These are phyloP conservation scores for Viridothelium virens DNA, from an alignment of 495 filamentous ascomycete genomes.

Conservation along the genomic window DNA sequence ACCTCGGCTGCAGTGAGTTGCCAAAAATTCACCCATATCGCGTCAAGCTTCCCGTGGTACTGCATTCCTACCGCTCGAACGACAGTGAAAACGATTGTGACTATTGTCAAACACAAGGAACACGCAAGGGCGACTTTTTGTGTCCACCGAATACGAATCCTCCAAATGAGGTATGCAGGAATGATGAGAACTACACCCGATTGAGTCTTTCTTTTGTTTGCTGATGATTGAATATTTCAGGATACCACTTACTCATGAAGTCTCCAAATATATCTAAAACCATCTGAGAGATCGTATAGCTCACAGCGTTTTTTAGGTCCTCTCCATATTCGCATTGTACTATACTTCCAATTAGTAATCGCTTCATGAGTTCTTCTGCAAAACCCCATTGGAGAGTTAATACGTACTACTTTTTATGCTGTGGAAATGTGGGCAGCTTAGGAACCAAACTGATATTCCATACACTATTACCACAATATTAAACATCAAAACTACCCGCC, in stretches of 20 bases:
- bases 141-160: background rate
- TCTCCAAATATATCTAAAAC: constrained; percentile 1
- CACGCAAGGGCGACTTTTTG: background rate
- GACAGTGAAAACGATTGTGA: background rate
- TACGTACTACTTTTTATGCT: background rate
- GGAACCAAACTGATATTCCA: background rate
- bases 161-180: background rate
- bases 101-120: background rate
- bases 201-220: constrained; percentile 11
- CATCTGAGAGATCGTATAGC: constrained; percentile 5
- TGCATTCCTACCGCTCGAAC: background rate
- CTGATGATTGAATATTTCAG: background rate
- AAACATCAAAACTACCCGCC: background rate
- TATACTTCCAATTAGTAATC: constrained; percentile 4
- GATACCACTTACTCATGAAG: background rate
- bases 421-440: background rate
- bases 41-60: background rate
- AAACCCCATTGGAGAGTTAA: background rate
- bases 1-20: background rate
- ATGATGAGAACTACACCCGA: constrained; percentile 6
- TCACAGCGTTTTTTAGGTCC: background rate
- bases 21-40: background rate
- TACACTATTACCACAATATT: background rate
- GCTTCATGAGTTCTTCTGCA: background rate
- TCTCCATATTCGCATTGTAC: constrained; percentile 3